Conservation (phyloP, 2,329 filamentous ascomycete species). For the Alternaria viburni region DNA sequence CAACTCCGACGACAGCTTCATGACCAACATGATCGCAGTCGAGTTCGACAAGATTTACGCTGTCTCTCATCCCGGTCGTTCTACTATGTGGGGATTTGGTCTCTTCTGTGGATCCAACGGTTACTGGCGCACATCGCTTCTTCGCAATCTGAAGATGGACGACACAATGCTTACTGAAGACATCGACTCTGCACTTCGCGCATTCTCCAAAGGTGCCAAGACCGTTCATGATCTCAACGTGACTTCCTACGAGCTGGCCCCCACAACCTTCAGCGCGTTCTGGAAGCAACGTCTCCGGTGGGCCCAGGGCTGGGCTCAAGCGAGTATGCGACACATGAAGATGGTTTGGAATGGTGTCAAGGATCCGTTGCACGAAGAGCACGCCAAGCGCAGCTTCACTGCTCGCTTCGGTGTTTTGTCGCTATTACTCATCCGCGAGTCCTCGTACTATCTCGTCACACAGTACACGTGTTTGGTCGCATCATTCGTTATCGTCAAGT, state of each 20-base stretch:
- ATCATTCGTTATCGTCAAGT: conserved; percentile 55
- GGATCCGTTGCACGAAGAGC: conserved; percentile 31
- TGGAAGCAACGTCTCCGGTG: conserved; percentile 60
- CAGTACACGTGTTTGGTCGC: conserved; percentile 56
- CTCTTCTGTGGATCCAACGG: conserved; percentile 59
- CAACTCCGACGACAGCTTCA: conserved; percentile 53
- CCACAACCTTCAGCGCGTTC: conserved; percentile 53
- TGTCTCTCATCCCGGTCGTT: conserved; percentile 57
- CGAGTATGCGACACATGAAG: conserved; percentile 52
- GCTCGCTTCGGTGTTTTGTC: conserved; percentile 55
- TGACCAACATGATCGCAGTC: conserved; percentile 56
- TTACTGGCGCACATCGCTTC: conserved; percentile 55
- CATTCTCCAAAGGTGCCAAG: conserved; percentile 52
- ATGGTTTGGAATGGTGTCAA: conserved; percentile 53
- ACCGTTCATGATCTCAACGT: conserved; percentile 58
- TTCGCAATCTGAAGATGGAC: conserved; percentile 57
- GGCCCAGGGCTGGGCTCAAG: conserved; percentile 60
- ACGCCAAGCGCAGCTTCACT: conserved; percentile 43
- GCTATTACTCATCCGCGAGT: conserved; percentile 54
- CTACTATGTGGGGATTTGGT: conserved; percentile 56
- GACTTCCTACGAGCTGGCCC: conserved; percentile 57
- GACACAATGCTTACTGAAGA: conserved; percentile 59
- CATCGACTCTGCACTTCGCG: conserved; percentile 57
- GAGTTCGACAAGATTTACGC: conserved; percentile 62
- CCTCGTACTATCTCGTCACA: conserved; percentile 57